Conservation (phyloP, 257 asterid genomes). For the Solanum infundibuliforme region DNA sequence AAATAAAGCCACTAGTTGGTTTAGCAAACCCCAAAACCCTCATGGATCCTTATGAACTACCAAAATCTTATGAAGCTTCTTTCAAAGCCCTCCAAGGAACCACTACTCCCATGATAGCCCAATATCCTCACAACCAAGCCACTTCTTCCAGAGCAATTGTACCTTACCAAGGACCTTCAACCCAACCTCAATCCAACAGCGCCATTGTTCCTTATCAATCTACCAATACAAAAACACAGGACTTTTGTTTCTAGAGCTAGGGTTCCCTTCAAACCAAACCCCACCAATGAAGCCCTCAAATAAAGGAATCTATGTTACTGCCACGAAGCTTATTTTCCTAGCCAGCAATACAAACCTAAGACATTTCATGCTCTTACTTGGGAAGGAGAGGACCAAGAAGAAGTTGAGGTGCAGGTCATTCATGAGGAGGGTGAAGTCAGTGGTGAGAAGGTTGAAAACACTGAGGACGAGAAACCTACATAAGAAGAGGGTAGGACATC, state of each 20-base stretch:
- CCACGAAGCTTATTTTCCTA: background rate
- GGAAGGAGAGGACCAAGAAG: background rate
- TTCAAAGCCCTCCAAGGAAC: background rate
- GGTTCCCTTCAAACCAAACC: background rate
- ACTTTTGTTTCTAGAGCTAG: background rate
- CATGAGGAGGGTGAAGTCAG: background rate
- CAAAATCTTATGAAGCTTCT: background rate
- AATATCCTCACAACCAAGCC: background rate
- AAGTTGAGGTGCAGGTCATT: background rate
- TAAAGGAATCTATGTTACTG: background rate
- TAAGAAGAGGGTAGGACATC: background rate
- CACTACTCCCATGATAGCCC: background rate
- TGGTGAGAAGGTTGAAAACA: background rate
- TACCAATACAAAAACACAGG: background rate
- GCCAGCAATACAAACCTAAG: background rate
- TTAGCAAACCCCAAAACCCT: background rate
- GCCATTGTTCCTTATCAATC: background rate
- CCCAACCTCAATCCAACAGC: background rate
- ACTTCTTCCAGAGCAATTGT: background rate
- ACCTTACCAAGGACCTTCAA: background rate
- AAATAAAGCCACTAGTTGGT: background rate
- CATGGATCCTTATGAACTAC: background rate
- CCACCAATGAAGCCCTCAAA: background rate
- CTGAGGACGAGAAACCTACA: background rate
- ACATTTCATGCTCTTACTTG: background rate